These are phyloP conservation scores for Diaporthe capsici DNA, from an alignment of 2,329 filamentous ascomycete species.

Conservation along the genomic window DNA sequence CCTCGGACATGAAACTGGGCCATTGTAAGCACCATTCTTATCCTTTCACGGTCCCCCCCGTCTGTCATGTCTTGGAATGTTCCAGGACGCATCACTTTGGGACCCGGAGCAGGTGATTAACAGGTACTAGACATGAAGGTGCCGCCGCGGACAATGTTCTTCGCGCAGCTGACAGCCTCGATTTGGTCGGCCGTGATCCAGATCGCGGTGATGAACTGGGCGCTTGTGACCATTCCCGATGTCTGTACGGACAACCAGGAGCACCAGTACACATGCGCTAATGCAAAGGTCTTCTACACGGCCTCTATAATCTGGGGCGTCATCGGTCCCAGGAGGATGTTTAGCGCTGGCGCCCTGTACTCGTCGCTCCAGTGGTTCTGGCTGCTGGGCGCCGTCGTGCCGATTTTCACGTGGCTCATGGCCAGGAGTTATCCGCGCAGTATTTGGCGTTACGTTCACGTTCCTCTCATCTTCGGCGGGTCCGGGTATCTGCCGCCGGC, in stretches of 20 bases:
- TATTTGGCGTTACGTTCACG: constrained; percentile 75
- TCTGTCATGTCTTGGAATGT: too few species aligned
- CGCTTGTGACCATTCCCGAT: constrained; percentile 71
- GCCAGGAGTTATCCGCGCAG: constrained; percentile 74
- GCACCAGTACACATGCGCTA: constrained; percentile 70
- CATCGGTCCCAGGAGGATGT: constrained; percentile 79
- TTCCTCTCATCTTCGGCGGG: constrained; percentile 78
- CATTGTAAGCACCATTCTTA: constrained; percentile 58
- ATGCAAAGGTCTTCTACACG: constrained; percentile 73
- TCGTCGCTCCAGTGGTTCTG: constrained; percentile 78
- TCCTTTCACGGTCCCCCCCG: too few species aligned
- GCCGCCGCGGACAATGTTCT: constrained; percentile 74
- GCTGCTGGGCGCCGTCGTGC: constrained; percentile 74
- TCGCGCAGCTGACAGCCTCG: constrained; percentile 70
- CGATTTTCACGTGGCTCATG: constrained; percentile 74
- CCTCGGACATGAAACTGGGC: constrained; percentile 76
- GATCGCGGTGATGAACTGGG: constrained; percentile 77
- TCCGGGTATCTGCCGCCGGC: constrained; percentile 76
- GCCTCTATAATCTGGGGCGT: constrained; percentile 81
- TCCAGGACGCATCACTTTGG: too few species aligned
- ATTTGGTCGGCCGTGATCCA: constrained; percentile 74
- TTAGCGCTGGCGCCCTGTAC: constrained; percentile 74
- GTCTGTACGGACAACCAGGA: constrained; percentile 70
- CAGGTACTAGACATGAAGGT: constrained; percentile 67
- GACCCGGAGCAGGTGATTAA: too few species aligned